Percentiles rank a stretch among this genome's conserved stretches.
Conservation (phyloP, 2,329 filamentous ascomycete species). For the Metarhizium sp. region DNA sequence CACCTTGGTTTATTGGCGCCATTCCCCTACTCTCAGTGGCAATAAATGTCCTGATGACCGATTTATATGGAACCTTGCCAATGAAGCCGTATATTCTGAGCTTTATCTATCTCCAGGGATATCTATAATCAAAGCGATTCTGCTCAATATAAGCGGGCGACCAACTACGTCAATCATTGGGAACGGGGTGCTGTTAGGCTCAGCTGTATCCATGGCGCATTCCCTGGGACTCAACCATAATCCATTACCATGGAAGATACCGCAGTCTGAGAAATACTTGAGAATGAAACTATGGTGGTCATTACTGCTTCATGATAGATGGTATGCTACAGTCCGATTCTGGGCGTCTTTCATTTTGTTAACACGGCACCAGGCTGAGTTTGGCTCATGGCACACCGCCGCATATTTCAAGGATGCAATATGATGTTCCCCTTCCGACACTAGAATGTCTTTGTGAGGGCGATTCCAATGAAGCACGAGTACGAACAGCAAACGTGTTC, state of each 20-base stretch:
- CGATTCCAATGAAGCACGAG: slow-evolving; percentile 8
- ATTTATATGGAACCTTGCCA: too few species aligned
- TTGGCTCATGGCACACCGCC: slow-evolving; percentile 18
- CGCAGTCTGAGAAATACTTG: slow-evolving; percentile 35
- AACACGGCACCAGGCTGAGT: neutral
- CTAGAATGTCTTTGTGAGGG: slow-evolving; percentile 23
- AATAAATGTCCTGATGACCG: too few species aligned
- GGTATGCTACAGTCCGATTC: slow-evolving; percentile 25
- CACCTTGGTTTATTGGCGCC: too few species aligned
- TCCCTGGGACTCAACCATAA: slow-evolving; percentile 14
- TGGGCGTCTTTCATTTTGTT: neutral
- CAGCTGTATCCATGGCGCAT: slow-evolving; percentile 42
- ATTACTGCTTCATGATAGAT: slow-evolving; percentile 43
- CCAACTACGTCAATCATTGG: slow-evolving; percentile 27
- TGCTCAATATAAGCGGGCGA: too few species aligned
- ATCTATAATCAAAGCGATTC: too few species aligned
- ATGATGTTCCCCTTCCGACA: slow-evolving; percentile 37
- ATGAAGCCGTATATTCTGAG: too few species aligned
- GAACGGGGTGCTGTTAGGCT: slow-evolving; percentile 41
- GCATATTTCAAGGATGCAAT: slow-evolving; percentile 32
- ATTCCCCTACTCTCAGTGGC: too few species aligned
- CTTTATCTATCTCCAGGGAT: too few species aligned
- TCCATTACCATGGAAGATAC: too few species aligned
- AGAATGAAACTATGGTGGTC: slow-evolving; percentile 49
- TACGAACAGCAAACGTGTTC: slow-evolving; percentile 28